These are phyloP conservation scores for Fusarium secorum DNA, from an alignment of 2,329 filamentous ascomycete species.

Conservation along the genomic window DNA sequence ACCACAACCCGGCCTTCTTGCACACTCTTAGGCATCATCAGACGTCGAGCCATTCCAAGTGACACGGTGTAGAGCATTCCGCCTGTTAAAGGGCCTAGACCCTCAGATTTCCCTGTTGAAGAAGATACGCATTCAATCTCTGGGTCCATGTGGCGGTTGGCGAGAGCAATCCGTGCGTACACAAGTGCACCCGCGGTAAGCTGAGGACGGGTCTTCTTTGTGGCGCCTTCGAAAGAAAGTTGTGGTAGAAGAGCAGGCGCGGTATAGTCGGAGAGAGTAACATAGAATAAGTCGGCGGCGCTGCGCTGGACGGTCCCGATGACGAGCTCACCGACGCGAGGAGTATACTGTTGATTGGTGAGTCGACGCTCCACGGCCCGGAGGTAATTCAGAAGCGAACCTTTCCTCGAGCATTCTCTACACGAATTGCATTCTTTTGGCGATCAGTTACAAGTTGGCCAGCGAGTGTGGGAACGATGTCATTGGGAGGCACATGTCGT, in stretches of 20 bases:
- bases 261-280: slow-evolving; percentile 73
- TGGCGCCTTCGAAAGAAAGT: slow-evolving; percentile 90
- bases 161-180: slow-evolving; percentile 83
- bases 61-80: slow-evolving; percentile 89
- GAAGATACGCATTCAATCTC: slow-evolving; percentile 91
- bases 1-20: slow-evolving; percentile 73
- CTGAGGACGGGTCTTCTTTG: slow-evolving; percentile 88
- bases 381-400: slow-evolving; percentile 53
- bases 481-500: slow-evolving; percentile 79
- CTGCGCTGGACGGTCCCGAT: slow-evolving; percentile 85
- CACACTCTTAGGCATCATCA: slow-evolving; percentile 71
- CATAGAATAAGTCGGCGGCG: slow-evolving; percentile 79
- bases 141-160: slow-evolving; percentile 83
- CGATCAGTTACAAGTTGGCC: slow-evolving; percentile 72
- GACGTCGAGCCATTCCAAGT: slow-evolving; percentile 79
- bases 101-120: slow-evolving; percentile 86
- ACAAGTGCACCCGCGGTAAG: slow-evolving; percentile 79
- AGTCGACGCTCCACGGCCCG: not conserved
- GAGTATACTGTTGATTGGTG: slow-evolving; percentile 69
- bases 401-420: slow-evolving; percentile 75
- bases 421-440: slow-evolving; percentile 79
- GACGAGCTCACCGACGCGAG: slow-evolving; percentile 82
- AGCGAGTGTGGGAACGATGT: slow-evolving; percentile 72
- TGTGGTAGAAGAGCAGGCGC: slow-evolving; percentile 77
- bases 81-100: slow-evolving; percentile 80